phyloP scores from a whole-genome alignment of 805 yeast genomes.

The Yarrowia sp. region DNA sequence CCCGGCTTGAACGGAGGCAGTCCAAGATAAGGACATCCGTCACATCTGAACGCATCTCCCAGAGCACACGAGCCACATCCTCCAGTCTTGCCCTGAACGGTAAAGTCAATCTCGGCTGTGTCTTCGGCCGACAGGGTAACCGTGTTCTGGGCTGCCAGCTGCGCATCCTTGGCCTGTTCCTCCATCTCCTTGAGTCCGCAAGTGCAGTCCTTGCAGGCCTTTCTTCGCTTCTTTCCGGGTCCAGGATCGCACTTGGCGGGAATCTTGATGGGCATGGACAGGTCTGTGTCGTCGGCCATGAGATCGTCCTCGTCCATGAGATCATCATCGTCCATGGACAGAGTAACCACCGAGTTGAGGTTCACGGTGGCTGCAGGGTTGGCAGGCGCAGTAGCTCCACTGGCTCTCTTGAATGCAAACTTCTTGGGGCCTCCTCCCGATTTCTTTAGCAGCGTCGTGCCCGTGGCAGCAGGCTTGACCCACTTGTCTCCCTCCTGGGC shows the following conservation, averaged over 20 bases:
- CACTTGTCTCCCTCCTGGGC: constrained; percentile 56
- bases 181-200: constrained; percentile 94
- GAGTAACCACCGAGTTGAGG: constrained; percentile 51
- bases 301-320: constrained; percentile 66
- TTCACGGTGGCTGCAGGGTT: constrained; percentile 44
- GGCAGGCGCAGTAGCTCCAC: constrained; percentile 44
- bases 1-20: constrained; percentile 99
- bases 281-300: constrained; percentile 53
- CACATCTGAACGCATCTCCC: constrained; percentile 98
- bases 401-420: constrained; percentile 46
- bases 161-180: constrained; percentile 55
- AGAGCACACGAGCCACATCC: constrained; percentile 97
- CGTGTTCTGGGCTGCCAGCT: constrained; percentile 58
- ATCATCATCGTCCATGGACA: constrained; percentile 58
- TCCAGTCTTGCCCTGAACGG: constrained; percentile 95
- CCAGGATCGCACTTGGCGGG: constrained; percentile 66
- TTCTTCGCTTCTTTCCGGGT: constrained; percentile 67
- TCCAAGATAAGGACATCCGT: constrained; percentile 97
- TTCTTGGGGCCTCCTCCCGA: constrained; percentile 44
- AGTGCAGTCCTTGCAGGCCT: constrained; percentile 97
- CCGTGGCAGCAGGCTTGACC: constrained; percentile 59
- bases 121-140: constrained; percentile 69
- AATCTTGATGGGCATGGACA: constrained; percentile 54
- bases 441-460: constrained; percentile 43
- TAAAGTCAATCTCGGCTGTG: constrained; percentile 89